phyloP scores from a whole-genome alignment of 495 filamentous ascomycete genomes.

The Aspergillus carlsbadensis region DNA sequence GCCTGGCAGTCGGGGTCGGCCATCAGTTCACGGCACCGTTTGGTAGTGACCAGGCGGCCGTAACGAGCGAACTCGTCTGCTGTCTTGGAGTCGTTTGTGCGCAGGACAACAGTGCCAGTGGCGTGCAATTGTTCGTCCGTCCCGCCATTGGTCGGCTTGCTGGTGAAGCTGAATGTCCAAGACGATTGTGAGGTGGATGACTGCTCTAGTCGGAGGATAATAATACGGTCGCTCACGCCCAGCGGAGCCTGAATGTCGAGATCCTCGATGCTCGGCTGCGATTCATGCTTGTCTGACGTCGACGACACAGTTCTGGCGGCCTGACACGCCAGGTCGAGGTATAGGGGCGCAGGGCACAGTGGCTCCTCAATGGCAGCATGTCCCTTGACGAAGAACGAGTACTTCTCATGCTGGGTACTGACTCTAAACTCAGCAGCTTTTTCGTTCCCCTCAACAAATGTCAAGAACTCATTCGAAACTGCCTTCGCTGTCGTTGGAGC shows the following conservation, averaged over 20 bases:
- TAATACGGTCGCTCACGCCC: not conserved
- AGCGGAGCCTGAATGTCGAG: conserved; percentile 5
- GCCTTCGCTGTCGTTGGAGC: not conserved
- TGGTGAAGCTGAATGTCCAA: not conserved
- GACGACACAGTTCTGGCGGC: not conserved
- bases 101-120: not conserved
- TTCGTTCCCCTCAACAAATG: not conserved
- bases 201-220: not conserved
- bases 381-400: not conserved
- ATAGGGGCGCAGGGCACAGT: conserved; percentile 1
- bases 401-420: not conserved
- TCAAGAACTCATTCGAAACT: not conserved
- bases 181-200: not conserved
- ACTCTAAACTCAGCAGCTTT: not conserved
- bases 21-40: not conserved
- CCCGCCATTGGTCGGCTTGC: not conserved
- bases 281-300: not conserved
- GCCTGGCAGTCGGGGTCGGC: not conserved
- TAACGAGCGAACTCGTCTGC: not conserved
- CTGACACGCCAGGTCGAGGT: not conserved
- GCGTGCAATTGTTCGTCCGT: conserved; percentile 1
- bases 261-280: not conserved
- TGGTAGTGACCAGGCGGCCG: not conserved
- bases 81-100: not conserved
- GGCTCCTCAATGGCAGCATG: not conserved